A percentile compares a stretch with the other conserved stretches of the same genome.
These are phyloP conservation scores for Populus deltoides DNA, from an alignment of 345 rosid species.

Conservation along the genomic window DNA sequence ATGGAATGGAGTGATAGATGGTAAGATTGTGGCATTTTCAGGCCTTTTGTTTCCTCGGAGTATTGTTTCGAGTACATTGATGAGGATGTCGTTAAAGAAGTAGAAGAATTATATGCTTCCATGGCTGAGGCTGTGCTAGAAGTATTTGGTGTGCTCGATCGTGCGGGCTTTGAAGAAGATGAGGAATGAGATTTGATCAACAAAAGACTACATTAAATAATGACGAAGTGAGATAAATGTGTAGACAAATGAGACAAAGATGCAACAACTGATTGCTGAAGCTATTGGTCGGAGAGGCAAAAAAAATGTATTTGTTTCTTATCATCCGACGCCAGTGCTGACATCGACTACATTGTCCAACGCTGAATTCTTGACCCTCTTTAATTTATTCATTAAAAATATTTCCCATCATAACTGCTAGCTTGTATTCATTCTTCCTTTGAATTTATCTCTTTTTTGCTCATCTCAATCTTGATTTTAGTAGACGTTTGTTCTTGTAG, in stretches of 20 bases:
- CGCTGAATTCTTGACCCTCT: conserved; percentile 29
- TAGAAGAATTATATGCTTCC: conserved; percentile 32
- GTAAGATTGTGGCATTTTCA: conserved; percentile 21
- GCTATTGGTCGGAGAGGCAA: neutral
- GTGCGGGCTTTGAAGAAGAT: neutral
- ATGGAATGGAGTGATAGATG: conserved; percentile 52
- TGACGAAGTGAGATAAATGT: neutral
- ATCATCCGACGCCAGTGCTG: conserved; percentile 28
- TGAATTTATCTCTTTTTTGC: neutral
- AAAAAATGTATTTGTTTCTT: neutral
- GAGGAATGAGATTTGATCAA: neutral
- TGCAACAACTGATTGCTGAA: neutral
- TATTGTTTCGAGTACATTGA: conserved; percentile 1
- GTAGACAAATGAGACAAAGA: neutral
- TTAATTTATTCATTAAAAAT: neutral
- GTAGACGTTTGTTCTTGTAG: neutral
- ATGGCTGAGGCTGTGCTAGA: neutral
- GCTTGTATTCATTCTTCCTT: neutral
- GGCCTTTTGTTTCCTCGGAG: conserved; percentile 8
- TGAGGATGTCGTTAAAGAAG: conserved; percentile 28
- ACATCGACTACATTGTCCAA: conserved; percentile 11
- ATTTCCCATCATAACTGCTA: neutral
- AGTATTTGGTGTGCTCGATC: neutral
- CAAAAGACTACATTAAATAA: neutral
- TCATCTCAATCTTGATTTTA: too few relatives aligned